These are phyloP conservation scores for Asterophora lycoperdoides DNA, from an alignment of 768 basidiomycete genomes.

Conservation along the genomic window DNA sequence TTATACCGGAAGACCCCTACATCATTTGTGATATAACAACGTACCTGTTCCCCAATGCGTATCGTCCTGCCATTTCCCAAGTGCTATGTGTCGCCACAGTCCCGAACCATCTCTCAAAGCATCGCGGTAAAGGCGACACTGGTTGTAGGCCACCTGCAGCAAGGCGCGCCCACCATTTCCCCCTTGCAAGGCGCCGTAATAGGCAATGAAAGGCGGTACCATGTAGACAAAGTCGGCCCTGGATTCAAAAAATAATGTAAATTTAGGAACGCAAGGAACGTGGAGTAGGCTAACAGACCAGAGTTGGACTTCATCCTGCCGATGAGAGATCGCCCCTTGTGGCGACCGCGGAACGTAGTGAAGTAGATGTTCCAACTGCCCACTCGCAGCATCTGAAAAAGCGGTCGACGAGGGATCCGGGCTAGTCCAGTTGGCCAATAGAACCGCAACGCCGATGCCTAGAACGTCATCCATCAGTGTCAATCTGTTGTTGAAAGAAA, in stretches of 20 bases:
- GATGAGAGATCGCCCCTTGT: conserved; percentile 58
- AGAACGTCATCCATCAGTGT: conserved; percentile 2
- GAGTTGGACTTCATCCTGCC: conserved; percentile 47
- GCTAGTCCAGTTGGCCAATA: conserved; percentile 51
- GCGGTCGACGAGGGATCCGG: conserved; percentile 25
- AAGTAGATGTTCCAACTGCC: conserved; percentile 48
- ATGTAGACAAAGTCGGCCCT: conserved; percentile 61
- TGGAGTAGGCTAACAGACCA: conserved; percentile 29
- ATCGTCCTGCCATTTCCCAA: conserved; percentile 42
- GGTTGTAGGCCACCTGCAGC: conserved; percentile 50
- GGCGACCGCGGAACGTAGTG: conserved; percentile 37
- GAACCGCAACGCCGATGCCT: conserved; percentile 51
- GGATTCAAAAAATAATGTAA: conserved; percentile 2
- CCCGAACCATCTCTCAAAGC: conserved; percentile 43
- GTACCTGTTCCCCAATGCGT: conserved; percentile 58
- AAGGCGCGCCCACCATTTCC: conserved; percentile 30
- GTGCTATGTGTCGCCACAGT: conserved; percentile 53
- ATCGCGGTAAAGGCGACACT: conserved; percentile 54
- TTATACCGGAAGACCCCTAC: not conserved
- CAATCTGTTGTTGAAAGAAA: not conserved
- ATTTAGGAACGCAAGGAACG: not conserved
- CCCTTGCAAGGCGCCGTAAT: conserved; percentile 49
- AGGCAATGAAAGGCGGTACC: conserved; percentile 65
- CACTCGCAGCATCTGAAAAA: conserved; percentile 39
- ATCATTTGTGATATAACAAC: not conserved